Evolutionary conservation across 495 filamentous ascomycete species (phyloP).

Genomic region (Alectoria sarmentosa): DNA sequence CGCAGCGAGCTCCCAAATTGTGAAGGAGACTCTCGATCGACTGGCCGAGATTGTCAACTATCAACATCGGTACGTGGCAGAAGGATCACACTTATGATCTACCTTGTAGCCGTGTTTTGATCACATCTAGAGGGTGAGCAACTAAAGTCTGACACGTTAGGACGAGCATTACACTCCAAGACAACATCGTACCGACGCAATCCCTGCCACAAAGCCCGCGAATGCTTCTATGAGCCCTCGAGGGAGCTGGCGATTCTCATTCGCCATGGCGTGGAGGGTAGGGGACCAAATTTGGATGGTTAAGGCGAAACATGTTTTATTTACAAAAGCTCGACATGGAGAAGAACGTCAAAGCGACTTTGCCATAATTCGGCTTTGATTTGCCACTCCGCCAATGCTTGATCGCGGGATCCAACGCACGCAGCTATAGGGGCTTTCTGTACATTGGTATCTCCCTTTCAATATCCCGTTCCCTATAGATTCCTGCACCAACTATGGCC

Average conservation of each 20-base stretch:
- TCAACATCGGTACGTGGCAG: conserved; percentile 4
- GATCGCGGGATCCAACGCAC: background rate
- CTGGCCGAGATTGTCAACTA: conserved; percentile 26
- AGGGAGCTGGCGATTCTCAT: conserved; percentile 48
- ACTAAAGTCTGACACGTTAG: conserved; percentile 27
- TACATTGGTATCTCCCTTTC: background rate
- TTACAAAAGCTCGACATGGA: background rate
- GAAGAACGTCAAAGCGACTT: background rate
- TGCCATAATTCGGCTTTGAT: background rate
- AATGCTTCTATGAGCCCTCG: conserved; percentile 80
- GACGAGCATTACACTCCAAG: background rate
- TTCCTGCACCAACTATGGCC: background rate
- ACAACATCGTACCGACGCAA: conserved; percentile 61
- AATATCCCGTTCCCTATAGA: background rate
- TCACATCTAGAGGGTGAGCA: conserved; percentile 82
- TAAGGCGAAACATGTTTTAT: conserved; percentile 3
- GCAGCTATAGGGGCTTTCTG: background rate
- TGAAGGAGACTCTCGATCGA: conserved; percentile 42
- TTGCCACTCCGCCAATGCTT: background rate
- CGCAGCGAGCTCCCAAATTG: conserved; percentile 37
- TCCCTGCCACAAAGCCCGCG: conserved; percentile 83
- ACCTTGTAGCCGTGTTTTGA: conserved; percentile 96
- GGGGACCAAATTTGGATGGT: background rate
- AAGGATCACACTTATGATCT: conserved; percentile 11
- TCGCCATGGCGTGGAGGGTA: conserved; percentile 12